A percentile compares a stretch with the other conserved stretches of the same genome.
Evolutionary conservation across 2,329 filamentous ascomycete genomes (phyloP).

Genomic region (Stagonosporopsis tanaceti): DNA sequence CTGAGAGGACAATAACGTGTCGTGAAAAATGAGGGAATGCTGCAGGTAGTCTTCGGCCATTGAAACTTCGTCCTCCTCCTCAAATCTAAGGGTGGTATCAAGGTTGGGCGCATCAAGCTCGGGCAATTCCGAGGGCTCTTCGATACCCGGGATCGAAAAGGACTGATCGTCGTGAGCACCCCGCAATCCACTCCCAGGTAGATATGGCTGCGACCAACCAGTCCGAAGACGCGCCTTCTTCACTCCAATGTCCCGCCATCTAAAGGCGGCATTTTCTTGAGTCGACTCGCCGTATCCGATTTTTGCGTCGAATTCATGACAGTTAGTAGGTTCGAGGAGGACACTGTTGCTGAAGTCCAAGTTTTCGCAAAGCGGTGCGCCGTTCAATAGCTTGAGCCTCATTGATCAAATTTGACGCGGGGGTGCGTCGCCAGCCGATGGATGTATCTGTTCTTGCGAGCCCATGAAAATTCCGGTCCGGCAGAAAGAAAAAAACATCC

Average conservation of each 20-base stretch:
- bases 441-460: not conserved
- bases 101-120: constrained; percentile 32
- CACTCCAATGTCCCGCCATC: constrained; percentile 40
- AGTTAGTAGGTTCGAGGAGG: constrained; percentile 61
- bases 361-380: constrained; percentile 64
- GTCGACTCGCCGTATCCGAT: not conserved
- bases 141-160: constrained; percentile 28
- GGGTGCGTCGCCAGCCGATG: not conserved
- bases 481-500: not conserved
- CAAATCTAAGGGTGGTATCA: constrained; percentile 35
- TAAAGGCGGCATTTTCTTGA: constrained; percentile 22
- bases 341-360: constrained; percentile 63
- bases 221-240: constrained; percentile 31
- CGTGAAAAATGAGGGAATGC: constrained; percentile 76
- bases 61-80: constrained; percentile 23
- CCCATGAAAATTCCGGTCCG: not conserved
- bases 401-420: constrained; percentile 28
- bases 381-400: constrained; percentile 62
- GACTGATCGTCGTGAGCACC: constrained; percentile 19
- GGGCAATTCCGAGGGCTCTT: constrained; percentile 16
- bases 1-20: constrained; percentile 70
- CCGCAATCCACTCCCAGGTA: constrained; percentile 23
- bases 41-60: constrained; percentile 68
- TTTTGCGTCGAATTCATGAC: constrained; percentile 49
- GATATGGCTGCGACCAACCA: constrained; percentile 45